These are phyloP conservation scores for Fusarium virguliforme DNA, from an alignment of 2,329 filamentous ascomycete species.

Conservation along the genomic window DNA sequence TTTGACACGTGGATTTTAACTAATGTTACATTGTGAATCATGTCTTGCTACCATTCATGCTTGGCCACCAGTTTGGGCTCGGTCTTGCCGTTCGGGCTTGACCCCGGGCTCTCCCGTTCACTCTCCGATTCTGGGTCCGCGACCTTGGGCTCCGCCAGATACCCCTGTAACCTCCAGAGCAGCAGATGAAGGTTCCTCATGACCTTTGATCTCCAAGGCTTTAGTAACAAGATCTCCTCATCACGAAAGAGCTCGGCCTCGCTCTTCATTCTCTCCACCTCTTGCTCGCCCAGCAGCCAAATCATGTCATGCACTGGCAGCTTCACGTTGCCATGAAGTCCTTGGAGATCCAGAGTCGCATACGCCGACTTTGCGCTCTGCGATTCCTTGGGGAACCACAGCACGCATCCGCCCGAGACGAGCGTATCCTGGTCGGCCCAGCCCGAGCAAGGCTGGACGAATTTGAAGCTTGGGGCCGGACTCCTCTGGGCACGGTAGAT, in stretches of 20 bases:
- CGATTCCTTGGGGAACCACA: slow-evolving; percentile 58
- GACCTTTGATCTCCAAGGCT: slow-evolving; percentile 55
- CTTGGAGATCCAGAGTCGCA: slow-evolving; percentile 62
- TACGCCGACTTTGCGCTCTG: slow-evolving; percentile 57
- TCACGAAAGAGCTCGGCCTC: slow-evolving; percentile 56
- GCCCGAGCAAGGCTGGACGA: slow-evolving; percentile 58
- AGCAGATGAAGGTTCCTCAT: slow-evolving; percentile 65
- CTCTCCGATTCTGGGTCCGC: background rate
- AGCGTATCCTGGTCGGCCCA: slow-evolving; percentile 63
- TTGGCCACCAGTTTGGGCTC: background rate
- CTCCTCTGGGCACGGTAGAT: slow-evolving; percentile 44
- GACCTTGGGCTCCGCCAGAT: slow-evolving; percentile 54
- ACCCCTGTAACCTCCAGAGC: slow-evolving; percentile 74
- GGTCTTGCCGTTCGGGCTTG: background rate
- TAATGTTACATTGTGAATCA: slow-evolving; percentile 1
- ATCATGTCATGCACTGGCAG: slow-evolving; percentile 70
- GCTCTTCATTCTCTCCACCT: slow-evolving; percentile 59
- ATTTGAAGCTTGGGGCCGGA: slow-evolving; percentile 53
- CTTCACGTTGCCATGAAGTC: slow-evolving; percentile 53
- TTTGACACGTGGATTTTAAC: background rate
- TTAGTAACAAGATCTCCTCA: slow-evolving; percentile 62
- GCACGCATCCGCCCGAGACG: slow-evolving; percentile 62
- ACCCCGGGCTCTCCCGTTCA: background rate
- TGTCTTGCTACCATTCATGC: slow-evolving; percentile 11
- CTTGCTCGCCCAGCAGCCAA: slow-evolving; percentile 66